A percentile compares a stretch with the other conserved stretches of the same genome.
These are phyloP conservation scores for Cryphonectria japonica DNA, from an alignment of 2,329 filamentous ascomycete species.

Conservation along the genomic window DNA sequence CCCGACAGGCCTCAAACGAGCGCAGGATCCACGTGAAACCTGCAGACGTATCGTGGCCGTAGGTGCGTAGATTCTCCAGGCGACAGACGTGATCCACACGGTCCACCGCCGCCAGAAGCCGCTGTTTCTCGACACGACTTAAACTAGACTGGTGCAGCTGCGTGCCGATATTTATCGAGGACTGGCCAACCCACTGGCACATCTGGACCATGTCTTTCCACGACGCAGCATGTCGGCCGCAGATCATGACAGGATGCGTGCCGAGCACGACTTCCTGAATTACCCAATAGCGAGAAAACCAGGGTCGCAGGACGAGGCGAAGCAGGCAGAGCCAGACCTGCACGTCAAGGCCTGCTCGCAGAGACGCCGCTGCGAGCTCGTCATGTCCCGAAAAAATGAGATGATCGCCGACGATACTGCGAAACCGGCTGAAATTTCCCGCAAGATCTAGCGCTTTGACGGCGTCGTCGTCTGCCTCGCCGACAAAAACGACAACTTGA, in stretches of 20 bases:
- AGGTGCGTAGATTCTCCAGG: background rate
- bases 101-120: background rate
- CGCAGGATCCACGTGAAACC: background rate
- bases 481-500: slow-evolving; percentile 17
- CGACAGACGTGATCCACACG: background rate
- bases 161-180: background rate
- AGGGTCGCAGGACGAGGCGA: slow-evolving; percentile 26
- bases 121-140: background rate
- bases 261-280: slow-evolving; percentile 30
- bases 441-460: background rate
- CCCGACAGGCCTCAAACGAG: background rate
- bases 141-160: background rate
- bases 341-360: background rate
- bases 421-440: background rate
- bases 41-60: background rate
- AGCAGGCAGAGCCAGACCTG: slow-evolving; percentile 25
- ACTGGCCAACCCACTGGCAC: background rate
- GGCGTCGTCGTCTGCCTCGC: slow-evolving; percentile 16
- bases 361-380: background rate
- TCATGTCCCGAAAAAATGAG: background rate
- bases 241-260: background rate
- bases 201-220: background rate
- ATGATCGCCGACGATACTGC: background rate
- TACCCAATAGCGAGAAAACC: slow-evolving; percentile 30
- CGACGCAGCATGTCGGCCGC: slow-evolving; percentile 8